These are phyloP conservation scores for Striga asiatica DNA, from an alignment of 257 asterid genomes.

Conservation along the genomic window DNA sequence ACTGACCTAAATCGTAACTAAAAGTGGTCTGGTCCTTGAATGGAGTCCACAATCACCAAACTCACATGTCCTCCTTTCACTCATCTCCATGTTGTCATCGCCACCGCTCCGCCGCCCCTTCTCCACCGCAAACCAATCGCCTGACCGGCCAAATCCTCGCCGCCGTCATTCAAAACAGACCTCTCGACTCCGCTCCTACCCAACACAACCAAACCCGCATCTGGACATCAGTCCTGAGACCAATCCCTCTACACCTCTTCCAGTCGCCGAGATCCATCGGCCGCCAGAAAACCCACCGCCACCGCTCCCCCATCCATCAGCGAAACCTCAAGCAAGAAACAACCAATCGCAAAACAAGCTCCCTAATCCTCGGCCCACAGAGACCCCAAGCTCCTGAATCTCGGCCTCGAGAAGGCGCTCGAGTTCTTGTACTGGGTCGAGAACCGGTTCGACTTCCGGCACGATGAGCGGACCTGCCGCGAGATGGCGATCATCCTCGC, in stretches of 20 bases:
- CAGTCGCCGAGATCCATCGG: conserved; percentile 78
- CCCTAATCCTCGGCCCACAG: conserved; percentile 58
- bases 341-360: conserved; percentile 31
- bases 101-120: conserved; percentile 30
- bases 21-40: too few species aligned
- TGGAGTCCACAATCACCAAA: too few species aligned
- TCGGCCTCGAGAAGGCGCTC: conserved; percentile 65
- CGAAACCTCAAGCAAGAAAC: conserved; percentile 46
- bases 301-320: conserved; percentile 73
- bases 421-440: conserved; percentile 87
- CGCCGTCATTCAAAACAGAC: conserved; percentile 50
- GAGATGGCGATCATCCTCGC: conserved; percentile 83
- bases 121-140: conserved; percentile 25
- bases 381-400: conserved; percentile 44
- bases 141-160: conserved; percentile 45
- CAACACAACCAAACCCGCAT: conserved; percentile 13
- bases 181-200: conserved; percentile 29
- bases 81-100: conserved; percentile 18
- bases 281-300: conserved; percentile 60
- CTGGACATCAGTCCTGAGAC: conserved; percentile 61
- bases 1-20: too few species aligned
- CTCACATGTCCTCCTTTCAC: too few species aligned
- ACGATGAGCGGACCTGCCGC: conserved; percentile 64
- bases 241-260: conserved; percentile 62
- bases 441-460: conserved; percentile 39